Evolutionary conservation across 768 basidiomycete species (phyloP).

Genomic region (Tephrocybe sp.): DNA sequence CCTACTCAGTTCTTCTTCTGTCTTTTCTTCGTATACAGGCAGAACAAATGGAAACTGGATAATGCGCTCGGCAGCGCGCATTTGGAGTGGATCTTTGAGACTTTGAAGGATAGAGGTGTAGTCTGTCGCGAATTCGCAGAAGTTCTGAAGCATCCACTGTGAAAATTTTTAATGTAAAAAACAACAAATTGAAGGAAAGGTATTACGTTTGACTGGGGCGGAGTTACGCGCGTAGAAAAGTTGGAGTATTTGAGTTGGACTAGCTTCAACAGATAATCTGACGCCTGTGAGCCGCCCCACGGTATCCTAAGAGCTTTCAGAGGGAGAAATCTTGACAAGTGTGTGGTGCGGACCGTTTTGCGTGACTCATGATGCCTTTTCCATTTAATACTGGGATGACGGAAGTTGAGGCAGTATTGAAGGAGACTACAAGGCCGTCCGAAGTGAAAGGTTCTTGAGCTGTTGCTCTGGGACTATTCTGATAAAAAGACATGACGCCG

Average conservation of each 20-base stretch:
- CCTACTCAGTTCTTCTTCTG: conserved; percentile 83
- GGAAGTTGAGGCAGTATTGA: conserved; percentile 90
- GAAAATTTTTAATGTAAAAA: neutral
- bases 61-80: conserved; percentile 68
- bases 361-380: conserved; percentile 78
- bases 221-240: conserved; percentile 84
- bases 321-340: neutral
- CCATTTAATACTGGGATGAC: conserved; percentile 87
- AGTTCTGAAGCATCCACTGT: conserved; percentile 92
- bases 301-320: conserved; percentile 62
- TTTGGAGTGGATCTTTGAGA: conserved; percentile 63
- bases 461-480: conserved; percentile 54
- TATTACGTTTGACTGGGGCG: conserved; percentile 72
- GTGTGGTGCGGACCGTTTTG: conserved; percentile 64
- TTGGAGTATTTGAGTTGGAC: conserved; percentile 94
- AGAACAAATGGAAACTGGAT: conserved; percentile 86
- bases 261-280: conserved; percentile 90
- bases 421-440: conserved; percentile 87
- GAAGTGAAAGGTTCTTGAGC: conserved; percentile 38
- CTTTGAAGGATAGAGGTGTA: conserved; percentile 67
- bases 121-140: conserved; percentile 81
- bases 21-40: conserved; percentile 74
- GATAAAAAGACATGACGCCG: conserved; percentile 89
- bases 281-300: conserved; percentile 89
- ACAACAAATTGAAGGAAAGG: conserved; percentile 10